These are phyloP conservation scores for Ophiocordyceps unilateralis DNA, from an alignment of 2,329 filamentous ascomycete species.

Conservation along the genomic window DNA sequence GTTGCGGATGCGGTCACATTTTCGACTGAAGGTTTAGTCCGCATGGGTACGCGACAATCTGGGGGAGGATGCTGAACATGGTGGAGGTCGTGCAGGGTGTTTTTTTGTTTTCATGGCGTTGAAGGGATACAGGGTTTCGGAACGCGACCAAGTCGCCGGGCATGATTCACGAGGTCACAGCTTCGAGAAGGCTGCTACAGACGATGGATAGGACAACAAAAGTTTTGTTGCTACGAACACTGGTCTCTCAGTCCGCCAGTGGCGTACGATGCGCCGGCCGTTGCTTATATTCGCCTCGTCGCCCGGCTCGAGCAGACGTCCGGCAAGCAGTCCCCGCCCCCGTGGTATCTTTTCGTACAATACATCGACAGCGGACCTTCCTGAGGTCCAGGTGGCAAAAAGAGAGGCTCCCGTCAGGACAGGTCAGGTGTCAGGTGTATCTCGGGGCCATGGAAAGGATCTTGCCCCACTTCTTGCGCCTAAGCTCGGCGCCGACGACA, in stretches of 20 bases:
- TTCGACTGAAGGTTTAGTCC: slow-evolving; percentile 34
- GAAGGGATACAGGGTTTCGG: neutral
- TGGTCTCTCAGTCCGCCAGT: too few species aligned
- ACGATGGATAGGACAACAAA: neutral
- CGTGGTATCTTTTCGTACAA: neutral
- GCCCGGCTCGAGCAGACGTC: too few species aligned
- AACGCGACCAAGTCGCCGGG: neutral
- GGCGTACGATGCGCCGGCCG: too few species aligned
- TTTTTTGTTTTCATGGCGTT: neutral
- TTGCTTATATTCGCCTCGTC: too few species aligned
- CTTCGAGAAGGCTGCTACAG: neutral
- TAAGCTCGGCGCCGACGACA: slow-evolving; percentile 76
- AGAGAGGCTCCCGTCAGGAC: too few species aligned
- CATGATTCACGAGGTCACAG: neutral
- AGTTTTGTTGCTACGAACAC: neutral
- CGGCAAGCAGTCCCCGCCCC: neutral
- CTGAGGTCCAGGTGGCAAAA: too few species aligned
- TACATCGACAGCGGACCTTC: too few species aligned
- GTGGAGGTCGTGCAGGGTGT: neutral
- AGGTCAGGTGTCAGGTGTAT: slow-evolving; percentile 31
- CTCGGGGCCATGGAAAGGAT: slow-evolving; percentile 84
- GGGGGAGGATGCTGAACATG: neutral
- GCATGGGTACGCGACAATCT: neutral
- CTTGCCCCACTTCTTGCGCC: slow-evolving; percentile 94
- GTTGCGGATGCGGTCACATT: slow-evolving; percentile 82